Percentiles rank a stretch among this genome's conserved stretches.
These are phyloP conservation scores for Aspergillus eucalypticola DNA, from an alignment of 2,329 filamentous ascomycete genomes.

Conservation along the genomic window DNA sequence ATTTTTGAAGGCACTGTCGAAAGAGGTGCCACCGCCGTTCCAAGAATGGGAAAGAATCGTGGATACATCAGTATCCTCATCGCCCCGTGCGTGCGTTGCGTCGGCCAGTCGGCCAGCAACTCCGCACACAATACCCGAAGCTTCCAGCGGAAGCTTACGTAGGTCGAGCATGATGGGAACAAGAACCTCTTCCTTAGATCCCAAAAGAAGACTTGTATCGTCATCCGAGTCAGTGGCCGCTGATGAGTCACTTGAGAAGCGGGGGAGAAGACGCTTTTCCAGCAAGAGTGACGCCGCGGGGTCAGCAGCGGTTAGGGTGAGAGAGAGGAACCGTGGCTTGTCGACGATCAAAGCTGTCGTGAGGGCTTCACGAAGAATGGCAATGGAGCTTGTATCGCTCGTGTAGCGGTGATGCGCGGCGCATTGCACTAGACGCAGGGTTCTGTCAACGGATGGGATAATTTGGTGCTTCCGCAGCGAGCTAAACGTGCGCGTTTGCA, in stretches of 20 bases:
- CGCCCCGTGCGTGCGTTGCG: slow-evolving; percentile 59
- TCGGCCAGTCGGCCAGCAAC: slow-evolving; percentile 81
- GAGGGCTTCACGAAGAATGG: slow-evolving; percentile 42
- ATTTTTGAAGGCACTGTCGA: slow-evolving; percentile 17
- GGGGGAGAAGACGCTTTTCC: slow-evolving; percentile 55
- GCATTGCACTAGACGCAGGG: slow-evolving; percentile 76
- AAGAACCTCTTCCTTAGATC: slow-evolving; percentile 66
- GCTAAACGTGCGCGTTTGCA: slow-evolving; percentile 79
- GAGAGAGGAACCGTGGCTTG: slow-evolving; percentile 50
- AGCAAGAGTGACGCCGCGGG: slow-evolving; percentile 49
- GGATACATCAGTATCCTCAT: slow-evolving; percentile 25
- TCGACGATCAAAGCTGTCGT: slow-evolving; percentile 41
- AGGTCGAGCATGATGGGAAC: slow-evolving; percentile 90
- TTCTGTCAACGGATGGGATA: slow-evolving; percentile 67
- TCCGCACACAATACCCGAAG: slow-evolving; percentile 92
- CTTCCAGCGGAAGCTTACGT: slow-evolving; percentile 75
- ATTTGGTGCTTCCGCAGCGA: slow-evolving; percentile 79
- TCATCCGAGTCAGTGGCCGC: slow-evolving; percentile 39
- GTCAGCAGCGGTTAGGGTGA: slow-evolving; percentile 48
- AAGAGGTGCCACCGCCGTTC: slow-evolving; percentile 16
- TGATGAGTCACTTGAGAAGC: slow-evolving; percentile 65
- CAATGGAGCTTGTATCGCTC: slow-evolving; percentile 39
- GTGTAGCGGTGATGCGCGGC: slow-evolving; percentile 61
- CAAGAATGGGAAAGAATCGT: slow-evolving; percentile 18
- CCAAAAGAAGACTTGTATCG: slow-evolving; percentile 69